Percentiles rank a stretch among this genome's conserved stretches.
Evolutionary conservation across 2,329 filamentous ascomycete genomes (phyloP).

Genomic region (Podosphaera xanthii): DNA sequence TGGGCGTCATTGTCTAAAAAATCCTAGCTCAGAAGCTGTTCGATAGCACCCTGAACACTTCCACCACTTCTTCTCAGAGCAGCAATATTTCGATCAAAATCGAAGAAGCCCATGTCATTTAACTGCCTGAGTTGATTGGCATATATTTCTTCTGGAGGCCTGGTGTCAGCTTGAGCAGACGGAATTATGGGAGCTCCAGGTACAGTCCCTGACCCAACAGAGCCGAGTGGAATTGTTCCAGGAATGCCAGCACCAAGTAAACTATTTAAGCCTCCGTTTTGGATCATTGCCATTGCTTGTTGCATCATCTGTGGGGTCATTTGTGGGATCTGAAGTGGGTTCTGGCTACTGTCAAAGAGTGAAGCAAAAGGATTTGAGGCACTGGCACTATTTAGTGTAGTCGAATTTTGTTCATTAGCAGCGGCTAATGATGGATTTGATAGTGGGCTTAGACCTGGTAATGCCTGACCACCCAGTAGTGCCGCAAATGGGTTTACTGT

Average conservation of each 20-base stretch:
- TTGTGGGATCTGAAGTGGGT: constrained; percentile 21
- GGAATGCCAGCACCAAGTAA: constrained; percentile 6
- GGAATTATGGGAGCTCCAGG: constrained; percentile 17
- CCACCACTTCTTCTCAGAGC: constrained; percentile 75
- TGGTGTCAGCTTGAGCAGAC: constrained; percentile 46
- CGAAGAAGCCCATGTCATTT: constrained; percentile 97
- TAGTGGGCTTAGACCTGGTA: constrained; percentile 10
- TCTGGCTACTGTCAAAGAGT: constrained; percentile 27
- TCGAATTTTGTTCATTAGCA: constrained; percentile 15
- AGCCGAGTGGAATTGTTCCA: neutral
- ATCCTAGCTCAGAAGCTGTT: constrained; percentile 33
- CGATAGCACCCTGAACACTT: constrained; percentile 78
- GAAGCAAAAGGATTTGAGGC: constrained; percentile 41
- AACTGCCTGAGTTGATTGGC: constrained; percentile 74
- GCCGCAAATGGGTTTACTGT: constrained; percentile 35
- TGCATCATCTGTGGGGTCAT: constrained; percentile 32
- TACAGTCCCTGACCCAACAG: constrained; percentile 8
- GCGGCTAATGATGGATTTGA: constrained; percentile 14
- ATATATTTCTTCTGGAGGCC: constrained; percentile 84
- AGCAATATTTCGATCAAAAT: constrained; percentile 82
- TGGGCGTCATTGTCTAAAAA: neutral
- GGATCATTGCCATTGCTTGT: constrained; percentile 25
- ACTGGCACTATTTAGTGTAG: constrained; percentile 14
- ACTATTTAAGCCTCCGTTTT: constrained; percentile 9
- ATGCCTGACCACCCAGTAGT: constrained; percentile 23